Conservation (phyloP, 1,139 yeast genomes). For the Sugiyamaella neomexicana region DNA sequence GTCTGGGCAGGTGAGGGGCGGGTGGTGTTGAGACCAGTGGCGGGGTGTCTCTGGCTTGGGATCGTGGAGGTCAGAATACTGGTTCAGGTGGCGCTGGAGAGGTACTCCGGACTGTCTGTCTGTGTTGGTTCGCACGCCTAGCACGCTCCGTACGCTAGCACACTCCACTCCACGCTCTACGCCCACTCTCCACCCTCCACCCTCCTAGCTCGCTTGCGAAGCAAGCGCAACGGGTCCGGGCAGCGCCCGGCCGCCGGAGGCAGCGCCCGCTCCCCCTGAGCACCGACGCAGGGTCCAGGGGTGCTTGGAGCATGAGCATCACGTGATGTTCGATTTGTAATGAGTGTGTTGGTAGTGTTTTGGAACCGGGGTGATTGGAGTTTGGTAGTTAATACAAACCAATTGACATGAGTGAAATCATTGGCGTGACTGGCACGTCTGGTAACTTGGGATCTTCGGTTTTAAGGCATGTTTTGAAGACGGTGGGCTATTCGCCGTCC, state of each 20-base stretch:
- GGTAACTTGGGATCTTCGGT: conserved; percentile 15
- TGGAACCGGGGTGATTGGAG: not conserved
- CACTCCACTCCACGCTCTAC: no score
- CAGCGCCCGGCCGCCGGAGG: not conserved
- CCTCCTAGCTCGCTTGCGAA: not conserved
- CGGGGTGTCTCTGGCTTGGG: no score
- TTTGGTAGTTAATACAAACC: not conserved
- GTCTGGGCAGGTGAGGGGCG: no score
- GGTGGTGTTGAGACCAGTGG: no score
- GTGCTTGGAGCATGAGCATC: not conserved
- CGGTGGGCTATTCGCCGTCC: conserved; percentile 6
- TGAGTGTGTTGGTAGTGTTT: no score
- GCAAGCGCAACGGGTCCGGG: not conserved
- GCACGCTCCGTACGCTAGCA: no score
- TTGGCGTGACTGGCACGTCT: conserved; percentile 44
- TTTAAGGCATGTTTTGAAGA: conserved; percentile 7
- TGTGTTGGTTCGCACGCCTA: no score
- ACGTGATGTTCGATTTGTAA: not conserved
- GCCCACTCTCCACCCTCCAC: no score
- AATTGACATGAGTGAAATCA: not conserved
- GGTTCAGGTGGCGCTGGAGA: no score
- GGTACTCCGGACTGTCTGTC: no score
- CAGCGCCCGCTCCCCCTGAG: not conserved
- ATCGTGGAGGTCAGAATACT: no score
- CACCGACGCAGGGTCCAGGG: not conserved